A percentile compares a stretch with the other conserved stretches of the same genome.
These are phyloP conservation scores for Maudiozyma turicensis DNA, from an alignment of 805 yeast genomes.

Conservation along the genomic window DNA sequence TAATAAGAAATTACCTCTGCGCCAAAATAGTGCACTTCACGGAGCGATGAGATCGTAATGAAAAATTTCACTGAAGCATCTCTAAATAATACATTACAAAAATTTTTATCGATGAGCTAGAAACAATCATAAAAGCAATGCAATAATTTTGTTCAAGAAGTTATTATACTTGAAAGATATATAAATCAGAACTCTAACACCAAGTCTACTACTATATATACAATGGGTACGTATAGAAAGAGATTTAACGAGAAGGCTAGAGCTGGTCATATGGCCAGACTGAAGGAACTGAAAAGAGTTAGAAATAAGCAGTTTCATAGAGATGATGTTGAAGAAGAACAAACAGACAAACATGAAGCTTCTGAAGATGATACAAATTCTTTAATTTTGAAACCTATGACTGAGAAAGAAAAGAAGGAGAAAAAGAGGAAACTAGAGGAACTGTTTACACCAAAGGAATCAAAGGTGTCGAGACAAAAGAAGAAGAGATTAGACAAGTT, in stretches of 20 bases:
- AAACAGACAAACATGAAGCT: conserved; percentile 10
- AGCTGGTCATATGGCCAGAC: conserved; percentile 73
- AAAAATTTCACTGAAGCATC: too few species aligned
- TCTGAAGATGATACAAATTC: conserved; percentile 42
- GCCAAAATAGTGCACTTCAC: too few species aligned
- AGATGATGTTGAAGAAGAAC: conserved; percentile 33
- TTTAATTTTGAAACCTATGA: conserved; percentile 51
- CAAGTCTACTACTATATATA: not conserved
- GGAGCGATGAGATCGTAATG: too few species aligned
- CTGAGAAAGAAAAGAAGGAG: conserved; percentile 50
- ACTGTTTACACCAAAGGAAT: conserved; percentile 49
- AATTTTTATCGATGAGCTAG: too few species aligned
- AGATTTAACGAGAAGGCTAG: conserved; percentile 82
- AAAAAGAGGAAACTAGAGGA: conserved; percentile 59
- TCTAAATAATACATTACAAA: too few species aligned
- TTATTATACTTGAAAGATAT: not conserved
- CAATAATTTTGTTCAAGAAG: too few species aligned
- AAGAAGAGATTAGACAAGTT: conserved; percentile 80
- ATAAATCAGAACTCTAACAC: not conserved
- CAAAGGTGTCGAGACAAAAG: conserved; percentile 62
- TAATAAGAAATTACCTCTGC: too few species aligned
- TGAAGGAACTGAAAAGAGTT: conserved; percentile 53
- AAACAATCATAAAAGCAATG: too few species aligned
- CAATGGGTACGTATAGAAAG: conserved; percentile 74
- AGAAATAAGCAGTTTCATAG: conserved; percentile 61